Evolutionary conservation across 257 asterid species (phyloP), one percentile per base, ranked within the genome.

Genomic region (Thymus mandschuricus): DNA sequence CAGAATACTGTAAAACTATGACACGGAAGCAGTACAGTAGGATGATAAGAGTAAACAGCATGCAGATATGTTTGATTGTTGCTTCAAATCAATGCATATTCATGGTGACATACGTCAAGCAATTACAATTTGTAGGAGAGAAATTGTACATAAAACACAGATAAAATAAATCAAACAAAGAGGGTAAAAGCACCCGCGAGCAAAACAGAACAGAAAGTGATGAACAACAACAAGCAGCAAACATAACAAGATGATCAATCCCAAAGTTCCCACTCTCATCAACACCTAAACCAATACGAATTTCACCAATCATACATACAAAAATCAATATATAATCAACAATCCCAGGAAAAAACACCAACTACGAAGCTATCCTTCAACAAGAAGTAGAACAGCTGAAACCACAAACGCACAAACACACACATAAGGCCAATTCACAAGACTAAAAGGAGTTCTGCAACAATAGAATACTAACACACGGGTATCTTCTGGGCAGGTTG

Each of bases 401-500:
- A 13, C 65, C 74, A 41, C 41, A 38, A 5, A 38, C 8, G 6
- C 66, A 13, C 66, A 13, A 15, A 31, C 7, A 29, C 70, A 43
- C 33, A 60, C 10, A 50, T 1, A 71, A 33, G 60, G 33, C 1
- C 12, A 57, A 79, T 33, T 38, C 52, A 49, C 1, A 35, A 15
- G 4, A 54, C 3, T 43, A 15, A 15, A 21, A 2, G 3, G 21
- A 30, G 3, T 2, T 15, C 30, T 12, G 64, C 34, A 43, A 54
- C 44, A 48, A 5, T 35, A 15, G 11, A 72, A 69, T 69, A 80
- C 92, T 75, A 30, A 84, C 89, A 70, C 70, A 80, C 34, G 57
- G 84, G 80, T 38, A 82, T 76, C 64, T 73, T 88, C 81, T 77
- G 86, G 74, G 96, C 89, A 40, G 95, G 95, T 60, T 85, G 88